These are phyloP conservation scores for Aspergillus hiratsukae DNA, from an alignment of 2,329 filamentous ascomycete genomes.

Conservation along the genomic window DNA sequence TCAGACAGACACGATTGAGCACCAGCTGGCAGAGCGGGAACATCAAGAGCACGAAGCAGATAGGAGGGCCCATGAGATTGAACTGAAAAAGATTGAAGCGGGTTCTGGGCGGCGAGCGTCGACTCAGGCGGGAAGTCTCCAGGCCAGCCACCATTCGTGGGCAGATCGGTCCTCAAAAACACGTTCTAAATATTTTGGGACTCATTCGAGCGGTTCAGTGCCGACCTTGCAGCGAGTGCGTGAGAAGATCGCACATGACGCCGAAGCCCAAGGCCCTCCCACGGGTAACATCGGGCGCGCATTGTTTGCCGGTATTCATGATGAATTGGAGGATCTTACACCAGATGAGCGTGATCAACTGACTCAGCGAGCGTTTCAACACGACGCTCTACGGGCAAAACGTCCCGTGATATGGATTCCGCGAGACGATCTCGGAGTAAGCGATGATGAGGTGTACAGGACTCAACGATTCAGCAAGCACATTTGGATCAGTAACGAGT, in stretches of 20 bases:
- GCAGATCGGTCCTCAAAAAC: conserved; percentile 38
- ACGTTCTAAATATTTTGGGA: conserved; percentile 39
- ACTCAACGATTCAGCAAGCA: conserved; percentile 70
- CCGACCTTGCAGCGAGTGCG: conserved; percentile 32
- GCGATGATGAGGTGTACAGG: conserved; percentile 80
- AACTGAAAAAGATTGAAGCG: conserved; percentile 38
- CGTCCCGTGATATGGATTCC: conserved; percentile 93
- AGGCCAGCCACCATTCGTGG: conserved; percentile 36
- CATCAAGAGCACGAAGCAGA: conserved; percentile 36
- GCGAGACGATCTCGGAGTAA: conserved; percentile 81
- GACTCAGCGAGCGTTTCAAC: conserved; percentile 83
- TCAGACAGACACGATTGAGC: conserved; percentile 42
- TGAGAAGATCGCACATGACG: conserved; percentile 46
- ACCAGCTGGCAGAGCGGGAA: conserved; percentile 44
- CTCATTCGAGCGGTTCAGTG: conserved; percentile 28
- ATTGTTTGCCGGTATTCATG: conserved; percentile 79
- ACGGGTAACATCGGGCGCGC: conserved; percentile 65
- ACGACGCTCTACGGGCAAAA: conserved; percentile 77
- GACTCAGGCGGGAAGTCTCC: conserved; percentile 20
- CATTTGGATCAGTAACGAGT: conserved; percentile 93
- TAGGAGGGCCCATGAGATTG: conserved; percentile 45
- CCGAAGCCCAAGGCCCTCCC: conserved; percentile 62
- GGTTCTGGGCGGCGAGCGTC: conserved; percentile 16
- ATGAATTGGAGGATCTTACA: conserved; percentile 91
- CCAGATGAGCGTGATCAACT: conserved; percentile 83